phyloP scores from a whole-genome alignment of 2,329 filamentous ascomycete species.

The Cladosporium sphaerospermum region DNA sequence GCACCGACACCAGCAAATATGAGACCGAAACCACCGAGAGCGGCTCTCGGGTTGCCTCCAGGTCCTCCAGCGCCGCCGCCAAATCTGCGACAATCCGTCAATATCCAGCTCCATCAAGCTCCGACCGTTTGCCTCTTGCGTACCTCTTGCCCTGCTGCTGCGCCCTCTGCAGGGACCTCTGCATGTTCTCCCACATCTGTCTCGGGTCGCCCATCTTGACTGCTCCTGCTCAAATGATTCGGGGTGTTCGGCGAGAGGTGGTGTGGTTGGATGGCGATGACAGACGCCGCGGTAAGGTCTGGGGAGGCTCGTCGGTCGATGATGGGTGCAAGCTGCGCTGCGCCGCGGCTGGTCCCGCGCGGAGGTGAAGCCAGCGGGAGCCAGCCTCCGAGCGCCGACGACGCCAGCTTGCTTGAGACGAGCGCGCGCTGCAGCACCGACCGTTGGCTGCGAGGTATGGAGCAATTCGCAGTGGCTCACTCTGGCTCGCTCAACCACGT shows the following conservation, averaged over 20 bases:
- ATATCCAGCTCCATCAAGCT: constrained; percentile 11
- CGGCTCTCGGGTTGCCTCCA: constrained; percentile 43
- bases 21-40: constrained; percentile 49
- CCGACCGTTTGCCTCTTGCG: constrained; percentile 5
- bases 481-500: constrained; percentile 36
- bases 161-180: constrained; percentile 49
- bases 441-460: constrained; percentile 20
- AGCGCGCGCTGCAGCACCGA: background rate
- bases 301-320: background rate
- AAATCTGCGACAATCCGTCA: constrained; percentile 29
- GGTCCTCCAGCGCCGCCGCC: constrained; percentile 45
- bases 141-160: constrained; percentile 42
- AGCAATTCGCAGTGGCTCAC: constrained; percentile 29
- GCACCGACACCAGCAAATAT: constrained; percentile 48
- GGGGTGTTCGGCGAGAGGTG: no score
- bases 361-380: background rate
- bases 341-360: constrained; percentile 1
- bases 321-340: constrained; percentile 4
- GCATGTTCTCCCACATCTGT: constrained; percentile 61
- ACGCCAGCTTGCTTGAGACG: constrained; percentile 17
- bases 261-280: constrained; percentile 4
- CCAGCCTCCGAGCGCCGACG: background rate
- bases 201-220: constrained; percentile 47
- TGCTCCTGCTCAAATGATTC: background rate
- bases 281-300: background rate